Conservation (phyloP, 768 basidiomycete species). For the Mycena filopes region DNA sequence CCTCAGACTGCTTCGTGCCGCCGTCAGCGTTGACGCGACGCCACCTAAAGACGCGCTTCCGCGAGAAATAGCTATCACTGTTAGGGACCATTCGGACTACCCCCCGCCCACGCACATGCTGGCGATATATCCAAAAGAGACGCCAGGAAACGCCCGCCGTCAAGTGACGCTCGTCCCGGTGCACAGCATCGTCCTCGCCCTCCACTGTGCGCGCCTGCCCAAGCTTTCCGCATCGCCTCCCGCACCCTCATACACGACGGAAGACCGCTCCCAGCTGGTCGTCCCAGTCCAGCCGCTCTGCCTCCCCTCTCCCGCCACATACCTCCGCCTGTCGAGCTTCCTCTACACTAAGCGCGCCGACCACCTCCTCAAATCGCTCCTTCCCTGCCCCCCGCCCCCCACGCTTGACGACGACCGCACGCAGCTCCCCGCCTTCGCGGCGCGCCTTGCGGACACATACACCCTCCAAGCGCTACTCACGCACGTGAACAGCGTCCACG, state of each 20-base stretch:
- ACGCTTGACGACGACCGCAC: slow-evolving; percentile 42
- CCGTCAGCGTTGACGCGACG: slow-evolving; percentile 48
- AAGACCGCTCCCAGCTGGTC: slow-evolving; percentile 45
- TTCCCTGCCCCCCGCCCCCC: slow-evolving; percentile 49
- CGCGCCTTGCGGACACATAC: slow-evolving; percentile 51
- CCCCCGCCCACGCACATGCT: slow-evolving; percentile 48
- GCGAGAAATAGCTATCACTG: slow-evolving; percentile 52
- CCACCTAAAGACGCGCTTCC: slow-evolving; percentile 50
- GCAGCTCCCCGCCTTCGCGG: slow-evolving; percentile 41
- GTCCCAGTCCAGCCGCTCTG: slow-evolving; percentile 65
- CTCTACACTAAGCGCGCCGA: slow-evolving; percentile 62
- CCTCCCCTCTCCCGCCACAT: slow-evolving; percentile 61
- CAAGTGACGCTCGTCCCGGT: slow-evolving; percentile 54
- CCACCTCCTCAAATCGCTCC: slow-evolving; percentile 50
- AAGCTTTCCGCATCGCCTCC: slow-evolving; percentile 47
- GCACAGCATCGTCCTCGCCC: slow-evolving; percentile 62
- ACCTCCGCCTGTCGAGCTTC: slow-evolving; percentile 55
- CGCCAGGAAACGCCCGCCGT: slow-evolving; percentile 5
- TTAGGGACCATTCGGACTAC: slow-evolving; percentile 40
- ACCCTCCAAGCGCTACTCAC: slow-evolving; percentile 59
- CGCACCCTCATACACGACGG: slow-evolving; percentile 40
- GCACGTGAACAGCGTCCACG: slow-evolving; percentile 62
- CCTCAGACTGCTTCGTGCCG: slow-evolving; percentile 52
- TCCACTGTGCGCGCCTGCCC: slow-evolving; percentile 61
- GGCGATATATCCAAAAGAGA: slow-evolving; percentile 37